Evolutionary conservation across 2,329 filamentous ascomycete genomes (phyloP), one percentile per base, ranked within the genome.

Genomic region (Xylariaceae sp.): DNA sequence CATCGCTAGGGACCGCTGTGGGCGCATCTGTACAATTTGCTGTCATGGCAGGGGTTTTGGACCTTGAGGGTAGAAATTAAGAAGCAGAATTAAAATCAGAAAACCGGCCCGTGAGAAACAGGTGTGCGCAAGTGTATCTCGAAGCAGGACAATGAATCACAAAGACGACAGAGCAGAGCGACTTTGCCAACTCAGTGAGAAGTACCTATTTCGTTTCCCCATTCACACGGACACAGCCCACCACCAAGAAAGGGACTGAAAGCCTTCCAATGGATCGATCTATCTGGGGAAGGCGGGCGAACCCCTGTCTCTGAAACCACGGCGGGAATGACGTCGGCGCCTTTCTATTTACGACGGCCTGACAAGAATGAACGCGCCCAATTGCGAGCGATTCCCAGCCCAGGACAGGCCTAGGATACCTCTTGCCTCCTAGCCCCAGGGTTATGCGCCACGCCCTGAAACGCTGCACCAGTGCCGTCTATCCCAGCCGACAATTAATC

Each of bases 21-120:
- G 71, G 70, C 15, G 66, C 57, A 32, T 49, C 41, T 8, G 64
- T 63, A 47, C 72, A 75, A 45, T 68, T 65, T 29, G 50, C 36
- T 43, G 46, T 35, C 39, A 47, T 56, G 15, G 38, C 22, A 26
- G 11, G 11, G 6, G 11, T 11, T 11, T 26, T 6, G 22, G 11
- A 11, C 22, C 11, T 26, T 11, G n/a, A n/a, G n/a, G n/a, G n/a
- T n/a, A n/a, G n/a, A n/a, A n/a, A n/a, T n/a, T n/a, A n/a, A n/a
- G n/a, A n/a, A n/a, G n/a, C n/a, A n/a, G n/a, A n/a, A n/a, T n/a
- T n/a, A n/a, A n/a, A n/a, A n/a, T n/a, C 6, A 26, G 22, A 26
- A 26, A 26, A 26, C 6, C 22, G 6, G 6, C 22, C 11, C 6
- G 22, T 26, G 6, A 6, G 22, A 26, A 6, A 26, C 11, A 11